Base-by-base conservation (phyloP, 768 basidiomycete species). In the Termitomyces sp. region DNA sequence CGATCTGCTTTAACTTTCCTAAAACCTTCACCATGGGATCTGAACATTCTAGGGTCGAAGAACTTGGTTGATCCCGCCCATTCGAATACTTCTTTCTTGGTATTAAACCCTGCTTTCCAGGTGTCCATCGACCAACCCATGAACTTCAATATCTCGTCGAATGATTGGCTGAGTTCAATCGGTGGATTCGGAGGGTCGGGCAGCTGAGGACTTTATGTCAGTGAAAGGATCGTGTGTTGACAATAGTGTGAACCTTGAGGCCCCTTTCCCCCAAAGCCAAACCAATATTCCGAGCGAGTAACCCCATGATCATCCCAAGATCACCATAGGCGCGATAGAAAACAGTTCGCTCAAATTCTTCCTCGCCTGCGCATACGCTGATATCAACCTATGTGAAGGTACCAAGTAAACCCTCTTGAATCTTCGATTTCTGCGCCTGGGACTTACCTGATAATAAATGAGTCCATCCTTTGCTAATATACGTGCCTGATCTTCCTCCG, bases 281-380 rank as follows among this genome's bases (percentile, higher is more conserved):
- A 3, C 85, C 83, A 46, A 70, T 69, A 52, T 79, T 79, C 40
- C 76, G 75, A 9, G 75, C 78, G 17, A 89, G 67, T 14, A 85
- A 66, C 10, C 82, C 79, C 47, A 89, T 67, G 16, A 89, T 85
- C 80, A 88, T 86, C 0, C 84, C 84, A 17, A 89, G 73, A 61
- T 89, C 88, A 9, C 88, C 88, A 61, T 88, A 89, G 1, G 81
- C 79, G 56, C 82, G 76, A 62, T 80, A 80, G 67, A 87, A 80
- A 23, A 75, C 64, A 16, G 80, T 67, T 21, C 82, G 73, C 23
- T 83, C 73, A 67, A 71, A 81, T 62, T 81, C 81, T 19, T 70
- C 74, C 62, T 69, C 68, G 65, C 81, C 76, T 3, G 62, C 65
- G 62, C 85, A 86, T 3, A 85, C 78, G 58, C 81, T 76, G 16